Base-by-base conservation (phyloP, 106 monocot species). In the Vanilla planifolia region DNA sequence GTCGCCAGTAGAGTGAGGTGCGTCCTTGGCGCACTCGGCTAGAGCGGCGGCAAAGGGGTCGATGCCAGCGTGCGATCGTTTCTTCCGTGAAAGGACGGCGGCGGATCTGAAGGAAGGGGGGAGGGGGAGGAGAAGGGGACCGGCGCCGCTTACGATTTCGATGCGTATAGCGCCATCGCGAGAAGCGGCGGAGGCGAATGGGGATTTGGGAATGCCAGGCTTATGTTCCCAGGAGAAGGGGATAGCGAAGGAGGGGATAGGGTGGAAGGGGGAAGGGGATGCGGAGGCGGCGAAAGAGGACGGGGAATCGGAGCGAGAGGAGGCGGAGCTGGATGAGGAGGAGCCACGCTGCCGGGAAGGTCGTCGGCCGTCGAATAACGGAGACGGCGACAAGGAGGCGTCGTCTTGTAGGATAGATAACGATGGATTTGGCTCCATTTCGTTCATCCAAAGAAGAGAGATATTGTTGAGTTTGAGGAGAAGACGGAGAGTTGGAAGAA, bases 141-240 rank as follows among this genome's bases (percentile, higher is more conserved):
- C 20, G 5, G 2, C 19, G 24, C 25, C 50, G 50, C 8, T 9
- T 20, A 10, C 50, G 24, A 9, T 0, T n/a, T n/a, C n/a, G n/a
- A n/a, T n/a, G n/a, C n/a, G n/a, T n/a, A n/a, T n/a, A n/a, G n/a
- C n/a, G n/a, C n/a, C n/a, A n/a, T n/a, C n/a, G n/a, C n/a, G n/a
- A n/a, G n/a, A n/a, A 11, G 50, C 0, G 17, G 44, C 55, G 50
- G 23, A 5, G 50, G 25, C 8, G 9, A 17, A 6, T n/a, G 33
- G 32, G 20, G 27, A 20, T 57, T 57, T 57, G 1, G 57, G 57
- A n/a, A 57, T 57, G 11, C 57, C 57, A 21, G 57, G 57, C 57
- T 35, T 32, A 34, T 15, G 57, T 35, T 57, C 57, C 57, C 57
- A 57, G 6, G 57, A 57, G 33, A 57, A 57, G 6, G 57, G 57